A percentile compares a stretch with the other conserved stretches of the same genome.
These are phyloP conservation scores for Penicillium canescens DNA, from an alignment of 495 filamentous ascomycete species.

Conservation along the genomic window DNA sequence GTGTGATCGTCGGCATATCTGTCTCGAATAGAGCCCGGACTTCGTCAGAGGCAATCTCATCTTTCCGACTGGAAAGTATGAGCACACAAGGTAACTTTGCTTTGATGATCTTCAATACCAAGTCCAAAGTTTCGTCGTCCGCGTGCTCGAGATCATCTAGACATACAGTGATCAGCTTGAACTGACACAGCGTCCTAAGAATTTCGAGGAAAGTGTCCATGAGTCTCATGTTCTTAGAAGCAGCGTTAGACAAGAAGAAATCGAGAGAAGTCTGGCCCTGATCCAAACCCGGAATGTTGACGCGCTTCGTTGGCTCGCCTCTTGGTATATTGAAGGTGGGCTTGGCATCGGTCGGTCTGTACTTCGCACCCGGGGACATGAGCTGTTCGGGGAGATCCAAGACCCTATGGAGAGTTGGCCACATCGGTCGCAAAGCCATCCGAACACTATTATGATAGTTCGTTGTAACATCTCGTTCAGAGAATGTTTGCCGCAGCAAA, in stretches of 20 bases:
- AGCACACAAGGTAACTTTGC: slow-evolving; percentile 76
- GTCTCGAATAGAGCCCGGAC: slow-evolving; percentile 44
- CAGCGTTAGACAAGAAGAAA: slow-evolving; percentile 66
- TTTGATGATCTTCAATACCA: slow-evolving; percentile 71
- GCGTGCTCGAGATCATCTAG: slow-evolving; percentile 87
- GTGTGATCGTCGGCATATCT: slow-evolving; percentile 55
- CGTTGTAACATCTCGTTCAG: slow-evolving; percentile 81
- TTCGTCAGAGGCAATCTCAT: slow-evolving; percentile 39
- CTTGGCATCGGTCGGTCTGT: slow-evolving; percentile 34
- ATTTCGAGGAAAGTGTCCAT: slow-evolving; percentile 84
- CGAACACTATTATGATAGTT: slow-evolving; percentile 77
- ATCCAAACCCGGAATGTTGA: slow-evolving; percentile 34
- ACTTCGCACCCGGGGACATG: slow-evolving; percentile 48
- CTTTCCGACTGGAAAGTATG: slow-evolving; percentile 56
- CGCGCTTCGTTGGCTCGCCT: slow-evolving; percentile 35
- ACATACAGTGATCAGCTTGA: slow-evolving; percentile 79
- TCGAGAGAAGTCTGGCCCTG: slow-evolving; percentile 62
- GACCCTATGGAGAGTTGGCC: slow-evolving; percentile 74
- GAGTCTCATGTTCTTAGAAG: slow-evolving; percentile 73
- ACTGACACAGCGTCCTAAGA: slow-evolving; percentile 71
- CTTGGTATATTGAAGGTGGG: slow-evolving; percentile 29
- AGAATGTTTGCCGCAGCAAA: slow-evolving; percentile 87
- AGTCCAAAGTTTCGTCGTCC: slow-evolving; percentile 79
- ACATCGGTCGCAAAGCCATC: slow-evolving; percentile 70
- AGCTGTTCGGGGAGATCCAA: slow-evolving; percentile 79